Conservation (phyloP, 768 basidiomycete species). For the Kwoniella pini region DNA sequence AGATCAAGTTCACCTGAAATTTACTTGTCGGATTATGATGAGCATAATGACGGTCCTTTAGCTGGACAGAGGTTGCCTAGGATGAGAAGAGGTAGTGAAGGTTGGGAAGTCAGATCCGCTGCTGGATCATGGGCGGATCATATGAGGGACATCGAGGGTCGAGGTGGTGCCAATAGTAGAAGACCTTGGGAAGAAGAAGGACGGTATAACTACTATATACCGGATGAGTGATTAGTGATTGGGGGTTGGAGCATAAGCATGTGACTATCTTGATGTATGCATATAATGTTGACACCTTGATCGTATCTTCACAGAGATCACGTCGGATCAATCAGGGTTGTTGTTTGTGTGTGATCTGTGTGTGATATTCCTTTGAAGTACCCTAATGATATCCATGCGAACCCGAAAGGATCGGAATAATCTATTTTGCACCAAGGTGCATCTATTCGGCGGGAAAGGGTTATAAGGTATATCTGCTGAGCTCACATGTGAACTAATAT, state of each 20-base stretch:
- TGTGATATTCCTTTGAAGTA: background rate
- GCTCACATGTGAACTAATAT: too few relatives aligned
- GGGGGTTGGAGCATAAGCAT: background rate
- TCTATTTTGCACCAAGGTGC: background rate
- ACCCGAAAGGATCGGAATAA: too few relatives aligned
- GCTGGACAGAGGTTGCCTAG: conserved; percentile 16
- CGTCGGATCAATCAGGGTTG: too few relatives aligned
- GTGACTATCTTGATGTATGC: background rate
- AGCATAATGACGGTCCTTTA: conserved; percentile 29
- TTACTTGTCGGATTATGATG: conserved; percentile 53
- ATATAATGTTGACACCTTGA: background rate
- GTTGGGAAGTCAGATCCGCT: conserved; percentile 43
- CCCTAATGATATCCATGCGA: too few relatives aligned
- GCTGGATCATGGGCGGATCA: conserved; percentile 3
- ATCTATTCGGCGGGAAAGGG: too few relatives aligned
- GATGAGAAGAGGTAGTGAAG: conserved; percentile 52
- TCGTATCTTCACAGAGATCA: too few relatives aligned
- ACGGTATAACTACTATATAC: conserved; percentile 24
- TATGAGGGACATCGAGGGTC: conserved; percentile 6
- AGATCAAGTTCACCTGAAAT: conserved; percentile 44
- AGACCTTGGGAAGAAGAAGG: conserved; percentile 23
- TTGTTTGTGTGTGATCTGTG: background rate
- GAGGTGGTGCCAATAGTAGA: background rate
- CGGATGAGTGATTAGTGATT: conserved; percentile 2
- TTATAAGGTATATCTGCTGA: too few relatives aligned